phyloP scores from a whole-genome alignment of 805 yeast species.

The Ogataea zsoltii region DNA sequence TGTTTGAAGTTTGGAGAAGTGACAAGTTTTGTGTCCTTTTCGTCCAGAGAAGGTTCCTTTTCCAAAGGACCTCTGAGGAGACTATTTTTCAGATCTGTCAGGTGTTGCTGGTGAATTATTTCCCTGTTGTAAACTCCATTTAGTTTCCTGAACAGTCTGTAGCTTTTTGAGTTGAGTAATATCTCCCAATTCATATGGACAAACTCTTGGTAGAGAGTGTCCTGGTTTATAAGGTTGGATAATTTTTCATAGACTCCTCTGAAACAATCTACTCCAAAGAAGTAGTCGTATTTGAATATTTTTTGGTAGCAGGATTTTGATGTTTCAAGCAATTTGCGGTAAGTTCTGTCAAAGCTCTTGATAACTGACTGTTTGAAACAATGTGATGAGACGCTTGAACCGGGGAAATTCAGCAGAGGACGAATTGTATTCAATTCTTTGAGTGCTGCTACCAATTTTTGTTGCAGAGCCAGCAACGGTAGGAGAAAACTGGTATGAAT shows the following conservation, averaged over 20 bases:
- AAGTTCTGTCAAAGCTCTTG: conserved; percentile 3
- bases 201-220: conserved; percentile 8
- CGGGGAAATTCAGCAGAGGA: conserved; percentile 12
- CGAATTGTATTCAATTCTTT: conserved; percentile 14
- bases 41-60: conserved; percentile 1
- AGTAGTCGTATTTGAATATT: conserved; percentile 17
- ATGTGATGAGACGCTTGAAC: conserved; percentile 14
- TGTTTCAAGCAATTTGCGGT: background rate
- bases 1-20: conserved; percentile 22
- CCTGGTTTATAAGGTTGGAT: background rate
- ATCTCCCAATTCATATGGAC: conserved; percentile 17
- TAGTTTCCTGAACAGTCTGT: conserved; percentile 15
- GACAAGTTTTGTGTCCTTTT: conserved; percentile 16
- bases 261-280: conserved; percentile 13
- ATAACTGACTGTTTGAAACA: conserved; percentile 20
- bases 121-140: conserved; percentile 15
- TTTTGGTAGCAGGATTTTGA: conserved; percentile 8
- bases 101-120: conserved; percentile 7
- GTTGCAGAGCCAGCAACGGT: conserved; percentile 13
- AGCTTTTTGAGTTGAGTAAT: conserved; percentile 19
- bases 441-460: conserved; percentile 8
- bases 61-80: conserved; percentile 2
- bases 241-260: conserved; percentile 9
- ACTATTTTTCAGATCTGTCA: conserved; percentile 11
- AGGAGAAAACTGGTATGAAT: conserved; percentile 13